Evolutionary conservation across 2,329 filamentous ascomycete genomes (phyloP), one percentile per base, ranked within the genome.

Genomic region (Colletotrichum scovillei): DNA sequence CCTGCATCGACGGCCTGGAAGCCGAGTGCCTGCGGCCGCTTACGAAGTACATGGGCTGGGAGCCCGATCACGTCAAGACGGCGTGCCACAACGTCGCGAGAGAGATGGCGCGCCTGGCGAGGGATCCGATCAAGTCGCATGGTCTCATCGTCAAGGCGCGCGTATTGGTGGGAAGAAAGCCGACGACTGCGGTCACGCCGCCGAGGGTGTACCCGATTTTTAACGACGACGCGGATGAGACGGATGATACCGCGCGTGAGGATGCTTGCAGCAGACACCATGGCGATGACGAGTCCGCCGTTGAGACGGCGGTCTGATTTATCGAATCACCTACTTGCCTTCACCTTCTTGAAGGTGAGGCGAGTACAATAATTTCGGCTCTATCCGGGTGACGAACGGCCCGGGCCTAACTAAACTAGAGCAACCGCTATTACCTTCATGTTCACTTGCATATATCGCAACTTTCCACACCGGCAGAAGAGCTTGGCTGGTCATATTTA

Each of bases 11-110:
- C 68, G 84, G 85, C 3, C 77, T 89, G 35, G 88, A 90, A 78
- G 84, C 88, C 12, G 78, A 81, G 38, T 85, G 81, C 53, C 78
- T 91, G 74, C 84, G 89, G 42, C 82, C 87, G 12, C 81, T 91
- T 69, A 90, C 88, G 1, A 85, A 84, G 75, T 82, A 88, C 60
- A 85, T 89, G 81, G 86, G 82, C 8, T 90, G 88, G 88, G 84
- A 86, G 26, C 80, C 86, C 0, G 84, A 88, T 1, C 81, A 85
- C 42, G 88, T 87, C 70, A 85, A 86, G 59, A 79, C 80, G 32
- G 81, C 84, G 28, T 89, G 88, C 76, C 85, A 87, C 67, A 76
- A 82, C 63, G 84, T 86, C 5, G 86, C 86, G 2, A 79, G 83
- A 69, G 87, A 90, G 74, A 80, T 89, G 77, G 87, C 86, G 71